These are phyloP conservation scores for Lactarius sp. DNA, from an alignment of 768 basidiomycete species.

Conservation along the genomic window DNA sequence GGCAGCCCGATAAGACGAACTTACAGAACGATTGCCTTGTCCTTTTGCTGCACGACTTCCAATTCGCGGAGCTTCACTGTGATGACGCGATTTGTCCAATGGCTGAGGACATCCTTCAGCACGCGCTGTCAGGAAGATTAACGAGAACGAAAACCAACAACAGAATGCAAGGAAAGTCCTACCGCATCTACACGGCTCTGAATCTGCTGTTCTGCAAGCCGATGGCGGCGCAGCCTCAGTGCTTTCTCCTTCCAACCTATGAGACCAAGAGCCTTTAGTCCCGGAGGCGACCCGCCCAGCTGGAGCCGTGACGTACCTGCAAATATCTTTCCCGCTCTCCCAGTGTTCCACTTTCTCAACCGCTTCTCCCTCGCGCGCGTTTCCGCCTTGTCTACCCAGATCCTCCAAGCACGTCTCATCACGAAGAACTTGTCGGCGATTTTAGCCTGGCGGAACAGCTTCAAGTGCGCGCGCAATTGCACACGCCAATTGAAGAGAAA, in stretches of 20 bases:
- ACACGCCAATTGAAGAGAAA: slow-evolving; percentile 53
- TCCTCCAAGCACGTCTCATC: slow-evolving; percentile 43
- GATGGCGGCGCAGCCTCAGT: slow-evolving; percentile 19
- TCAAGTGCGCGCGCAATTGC: slow-evolving; percentile 45
- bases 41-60: slow-evolving; percentile 49
- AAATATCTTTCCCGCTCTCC: slow-evolving; percentile 36
- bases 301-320: slow-evolving; percentile 29
- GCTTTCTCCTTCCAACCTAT: slow-evolving; percentile 23
- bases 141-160: slow-evolving; percentile 5
- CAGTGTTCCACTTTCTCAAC: slow-evolving; percentile 41
- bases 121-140: slow-evolving; percentile 41
- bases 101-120: slow-evolving; percentile 41
- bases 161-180: background rate
- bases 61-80: slow-evolving; percentile 68
- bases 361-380: slow-evolving; percentile 42
- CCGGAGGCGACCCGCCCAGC: background rate
- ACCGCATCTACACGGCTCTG: slow-evolving; percentile 11
- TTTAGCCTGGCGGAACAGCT: slow-evolving; percentile 50
- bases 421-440: slow-evolving; percentile 49
- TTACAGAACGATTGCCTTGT: slow-evolving; percentile 38
- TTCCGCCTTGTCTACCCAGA: slow-evolving; percentile 45
- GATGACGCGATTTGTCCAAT: slow-evolving; percentile 72
- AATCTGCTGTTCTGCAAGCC: slow-evolving; percentile 22
- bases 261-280: slow-evolving; percentile 5
- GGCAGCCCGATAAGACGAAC: slow-evolving; percentile 3